Conservation (phyloP, 768 basidiomycete species). For the Vararia minispora region DNA sequence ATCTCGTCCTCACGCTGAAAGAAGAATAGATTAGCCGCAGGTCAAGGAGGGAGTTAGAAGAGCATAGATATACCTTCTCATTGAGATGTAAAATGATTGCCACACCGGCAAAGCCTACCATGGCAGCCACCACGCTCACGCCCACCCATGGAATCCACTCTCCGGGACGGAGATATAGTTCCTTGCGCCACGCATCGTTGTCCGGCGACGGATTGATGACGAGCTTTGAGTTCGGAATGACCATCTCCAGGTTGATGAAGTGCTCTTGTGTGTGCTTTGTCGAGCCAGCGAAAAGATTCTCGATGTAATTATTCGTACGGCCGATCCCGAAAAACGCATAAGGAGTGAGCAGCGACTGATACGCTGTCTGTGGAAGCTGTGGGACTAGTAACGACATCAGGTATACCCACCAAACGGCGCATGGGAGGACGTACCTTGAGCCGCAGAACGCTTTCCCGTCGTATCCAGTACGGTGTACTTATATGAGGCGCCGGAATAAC, state of each 20-base stretch:
- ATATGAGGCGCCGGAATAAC: slow-evolving; percentile 89
- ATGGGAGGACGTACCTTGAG: slow-evolving; percentile 50
- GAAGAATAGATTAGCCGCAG: slow-evolving; percentile 8
- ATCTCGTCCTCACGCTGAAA: slow-evolving; percentile 84
- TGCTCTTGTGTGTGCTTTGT: slow-evolving; percentile 64
- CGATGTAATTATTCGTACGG: slow-evolving; percentile 98
- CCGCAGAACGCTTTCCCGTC: slow-evolving; percentile 75
- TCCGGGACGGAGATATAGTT: slow-evolving; percentile 87
- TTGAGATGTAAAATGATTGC: slow-evolving; percentile 82
- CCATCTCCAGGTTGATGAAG: slow-evolving; percentile 89
- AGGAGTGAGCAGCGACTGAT: slow-evolving; percentile 82
- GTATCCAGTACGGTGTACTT: slow-evolving; percentile 97
- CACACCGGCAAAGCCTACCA: slow-evolving; percentile 62
- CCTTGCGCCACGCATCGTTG: slow-evolving; percentile 65
- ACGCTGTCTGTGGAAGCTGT: slow-evolving; percentile 88
- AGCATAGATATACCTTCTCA: slow-evolving; percentile 62
- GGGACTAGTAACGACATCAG: slow-evolving; percentile 41
- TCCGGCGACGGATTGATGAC: slow-evolving; percentile 76
- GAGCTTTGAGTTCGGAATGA: slow-evolving; percentile 95
- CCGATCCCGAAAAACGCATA: slow-evolving; percentile 96
- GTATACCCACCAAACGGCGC: not conserved
- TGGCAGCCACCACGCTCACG: slow-evolving; percentile 69
- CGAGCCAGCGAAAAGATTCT: slow-evolving; percentile 94
- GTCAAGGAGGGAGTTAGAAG: not conserved
- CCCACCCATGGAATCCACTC: slow-evolving; percentile 98